Evolutionary conservation across 2,329 filamentous ascomycete genomes (phyloP), one percentile per base, ranked within the genome.

Genomic region (Trichoderma koningii): DNA sequence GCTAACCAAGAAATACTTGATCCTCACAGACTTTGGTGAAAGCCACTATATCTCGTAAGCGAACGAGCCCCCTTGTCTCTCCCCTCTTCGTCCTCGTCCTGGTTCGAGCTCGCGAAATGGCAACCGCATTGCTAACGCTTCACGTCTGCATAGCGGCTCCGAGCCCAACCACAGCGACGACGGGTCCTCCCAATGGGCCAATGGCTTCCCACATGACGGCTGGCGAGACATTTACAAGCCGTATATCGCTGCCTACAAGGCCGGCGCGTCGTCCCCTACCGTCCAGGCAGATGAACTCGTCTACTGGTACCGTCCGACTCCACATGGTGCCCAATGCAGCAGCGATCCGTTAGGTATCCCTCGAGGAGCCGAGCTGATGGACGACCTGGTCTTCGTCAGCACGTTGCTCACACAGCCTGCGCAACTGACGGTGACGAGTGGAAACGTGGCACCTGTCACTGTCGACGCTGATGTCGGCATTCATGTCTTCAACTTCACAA

Each of bases 181-280:
- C 67, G 81, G 78, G 67, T 82, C 79, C 50, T 79, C 75, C 23
- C 80, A 76, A 69, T 81, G 79, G 79, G 79, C 78, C 55, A 76
- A 79, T 47, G 78, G 77, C 12, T 81, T 80, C 69, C 77, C 70
- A 66, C 80, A 81, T 66, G 77, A 66, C 34, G 69, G 63, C 50
- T 70, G 69, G 69, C 63, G 69, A 44, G 59, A 64, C 19, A 67
- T 70, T 5, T 63, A 62, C 66, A 69, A 67, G 65, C 69, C 69
- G n/a, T 70, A 70, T 38, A 70, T 70, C 55, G 52, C 65, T 17
- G 69, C 69, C 17, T 70, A 70, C 56, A 70, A 70, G 61, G 28
- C 66, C 19, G 68, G 69, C 15, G 66, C 66, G 3, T 63, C 38
- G 10, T 30, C 65, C 19, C 66, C 68, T 14, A 66, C 44, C 3